Evolutionary conservation across 306 rosid genomes (phyloP).

Genomic region (Oemleria cerasiformis): DNA sequence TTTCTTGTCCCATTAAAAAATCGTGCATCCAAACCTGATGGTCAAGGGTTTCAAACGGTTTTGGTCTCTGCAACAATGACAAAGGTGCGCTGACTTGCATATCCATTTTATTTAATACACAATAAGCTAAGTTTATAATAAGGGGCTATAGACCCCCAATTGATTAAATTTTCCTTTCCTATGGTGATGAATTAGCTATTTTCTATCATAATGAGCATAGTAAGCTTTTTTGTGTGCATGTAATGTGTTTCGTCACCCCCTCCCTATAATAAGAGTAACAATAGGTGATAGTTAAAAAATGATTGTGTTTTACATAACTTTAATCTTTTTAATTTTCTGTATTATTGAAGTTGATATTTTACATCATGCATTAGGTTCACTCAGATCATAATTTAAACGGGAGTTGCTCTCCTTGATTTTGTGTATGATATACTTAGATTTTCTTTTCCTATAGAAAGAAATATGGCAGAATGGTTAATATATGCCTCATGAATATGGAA

Average conservation of each 20-base stretch:
- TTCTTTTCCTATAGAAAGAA: neutral
- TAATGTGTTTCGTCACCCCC: neutral
- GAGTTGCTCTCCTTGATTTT: neutral
- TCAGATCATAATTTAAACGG: neutral
- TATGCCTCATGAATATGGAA: neutral
- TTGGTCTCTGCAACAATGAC: conserved; percentile 97
- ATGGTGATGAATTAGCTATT: neutral
- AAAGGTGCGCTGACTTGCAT: conserved; percentile 45
- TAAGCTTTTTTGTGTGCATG: neutral
- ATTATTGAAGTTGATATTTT: neutral
- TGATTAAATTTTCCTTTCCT: neutral
- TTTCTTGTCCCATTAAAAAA: conserved; percentile 68
- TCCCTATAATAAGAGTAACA: too few relatives aligned
- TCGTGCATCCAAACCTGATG: conserved; percentile 65
- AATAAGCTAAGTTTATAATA: neutral
- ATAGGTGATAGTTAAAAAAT: neutral
- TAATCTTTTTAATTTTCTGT: neutral
- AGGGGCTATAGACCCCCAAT: neutral
- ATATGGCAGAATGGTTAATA: neutral
- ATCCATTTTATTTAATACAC: conserved; percentile 18
- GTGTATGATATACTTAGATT: neutral
- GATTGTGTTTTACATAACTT: neutral
- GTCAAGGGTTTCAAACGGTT: conserved; percentile 78
- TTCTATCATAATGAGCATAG: neutral
- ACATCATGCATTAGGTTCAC: neutral